phyloP scores from a whole-genome alignment of 2,329 filamentous ascomycete genomes.

The Phaeosphaeria sp. region DNA sequence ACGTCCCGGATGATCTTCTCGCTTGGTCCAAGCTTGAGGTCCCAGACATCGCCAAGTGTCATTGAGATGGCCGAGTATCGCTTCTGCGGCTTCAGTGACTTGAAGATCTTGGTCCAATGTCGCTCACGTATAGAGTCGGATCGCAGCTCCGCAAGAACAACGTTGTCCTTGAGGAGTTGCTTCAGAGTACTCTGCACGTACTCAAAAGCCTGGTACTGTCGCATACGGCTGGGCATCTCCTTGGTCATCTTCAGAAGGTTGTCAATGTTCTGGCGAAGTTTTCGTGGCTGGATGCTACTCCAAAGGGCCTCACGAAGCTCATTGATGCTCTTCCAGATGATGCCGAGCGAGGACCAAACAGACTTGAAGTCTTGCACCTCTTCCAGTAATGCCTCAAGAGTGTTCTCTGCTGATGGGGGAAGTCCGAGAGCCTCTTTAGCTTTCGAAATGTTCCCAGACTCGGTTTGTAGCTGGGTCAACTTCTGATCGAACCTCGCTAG shows the following conservation, averaged over 20 bases:
- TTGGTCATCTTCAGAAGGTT: slow-evolving; percentile 96
- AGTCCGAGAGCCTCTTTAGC: slow-evolving; percentile 97
- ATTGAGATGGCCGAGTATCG: slow-evolving; percentile 93
- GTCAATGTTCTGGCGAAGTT: slow-evolving; percentile 87
- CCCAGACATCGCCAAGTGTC: slow-evolving; percentile 98
- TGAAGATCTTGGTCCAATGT: slow-evolving; percentile 98
- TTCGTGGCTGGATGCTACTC: slow-evolving; percentile 94
- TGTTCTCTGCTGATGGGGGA: slow-evolving; percentile 77
- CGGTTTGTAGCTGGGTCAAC: slow-evolving; percentile 83
- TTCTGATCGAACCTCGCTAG: slow-evolving; percentile 82
- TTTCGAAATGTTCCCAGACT: slow-evolving; percentile 91
- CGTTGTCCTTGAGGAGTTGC: slow-evolving; percentile 88
- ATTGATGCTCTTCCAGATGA: slow-evolving; percentile 95
- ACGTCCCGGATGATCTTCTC: slow-evolving; percentile 91
- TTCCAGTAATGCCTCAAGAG: slow-evolving; percentile 85
- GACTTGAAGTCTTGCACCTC: slow-evolving; percentile 99
- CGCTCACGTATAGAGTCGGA: slow-evolving; percentile 95
- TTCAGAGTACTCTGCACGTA: slow-evolving; percentile 93
- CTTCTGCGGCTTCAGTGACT: slow-evolving; percentile 88
- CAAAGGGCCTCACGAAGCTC: slow-evolving; percentile 91
- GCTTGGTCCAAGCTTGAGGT: slow-evolving; percentile 86
- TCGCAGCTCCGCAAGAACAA: slow-evolving; percentile 86
- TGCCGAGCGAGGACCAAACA: slow-evolving; percentile 93
- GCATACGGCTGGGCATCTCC: slow-evolving; percentile 98
- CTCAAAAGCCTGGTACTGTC: slow-evolving; percentile 99